Base-by-base conservation (phyloP, 306 rosid genomes). In the Boehmeria nivea region DNA sequence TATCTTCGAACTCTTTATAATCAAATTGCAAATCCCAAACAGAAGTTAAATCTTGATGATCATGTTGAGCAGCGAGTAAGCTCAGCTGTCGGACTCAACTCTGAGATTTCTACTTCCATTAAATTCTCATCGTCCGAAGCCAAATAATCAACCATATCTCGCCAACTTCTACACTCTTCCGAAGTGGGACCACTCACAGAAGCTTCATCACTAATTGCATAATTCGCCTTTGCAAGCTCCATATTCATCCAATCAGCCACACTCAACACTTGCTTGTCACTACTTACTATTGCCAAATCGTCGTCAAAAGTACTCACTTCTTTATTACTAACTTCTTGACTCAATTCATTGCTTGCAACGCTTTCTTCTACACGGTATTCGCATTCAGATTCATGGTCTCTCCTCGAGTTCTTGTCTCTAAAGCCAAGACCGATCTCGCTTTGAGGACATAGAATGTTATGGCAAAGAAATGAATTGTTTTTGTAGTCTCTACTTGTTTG, bases 241-340 rank as follows among this genome's bases (percentile, higher is more conserved):
- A 61, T 60, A 43, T 61, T 65, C 70, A 69, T 60, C 80, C 80
- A 72, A 17, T 73, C 81, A n/a, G 56, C 68, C 8, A 69, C 49
- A 36, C 70, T 44, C 17, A 8, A 7, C 12, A 14, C 47, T 7
- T 53, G 8, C 20, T 36, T n/a, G 18, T 42, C 18, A 18, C 19
- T 12, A 43, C 19, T 3, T 8, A 3, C 8, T 8, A 28, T 28
- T 28, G 8, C 8, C 34, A 8, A 8, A 18, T 18, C 49, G 15
- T 43, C 49, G 1, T 5, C 49, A 12, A 1, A 14, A 36, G 40
- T 2, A 6, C 13, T 2, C 46, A 42, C 46, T 7, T 16, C 12
- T 8, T 43, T 3, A 1, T 42, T 42, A 14, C 7, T 42, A 13
- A 13, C 46, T 42, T 42, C 17, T 4, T 18, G 6, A 10, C 25